Evolutionary conservation across 257 asterid genomes (phyloP).

Genomic region (Fraxinus pennsylvanica): DNA sequence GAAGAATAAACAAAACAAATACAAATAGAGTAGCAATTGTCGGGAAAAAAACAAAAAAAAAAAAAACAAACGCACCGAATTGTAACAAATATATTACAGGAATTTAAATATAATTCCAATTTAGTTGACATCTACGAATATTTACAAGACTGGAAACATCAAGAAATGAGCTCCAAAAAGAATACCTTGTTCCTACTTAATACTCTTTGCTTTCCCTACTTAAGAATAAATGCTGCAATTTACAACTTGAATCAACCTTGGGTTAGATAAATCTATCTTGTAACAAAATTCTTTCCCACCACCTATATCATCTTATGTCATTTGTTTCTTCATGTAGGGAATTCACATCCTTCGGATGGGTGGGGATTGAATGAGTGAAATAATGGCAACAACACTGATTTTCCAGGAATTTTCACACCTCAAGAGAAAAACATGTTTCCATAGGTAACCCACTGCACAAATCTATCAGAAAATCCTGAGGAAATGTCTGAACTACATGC

Average conservation of each 20-base stretch:
- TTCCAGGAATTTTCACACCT: constrained; percentile 17
- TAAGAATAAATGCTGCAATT: constrained; percentile 38
- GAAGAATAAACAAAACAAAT: no score
- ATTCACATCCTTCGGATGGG: constrained; percentile 72
- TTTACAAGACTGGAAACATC: constrained; percentile 24
- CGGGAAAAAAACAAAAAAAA: not conserved
- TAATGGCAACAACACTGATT: constrained; percentile 24
- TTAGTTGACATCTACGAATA: constrained; percentile 3
- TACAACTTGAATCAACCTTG: constrained; percentile 37
- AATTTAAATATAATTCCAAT: not conserved
- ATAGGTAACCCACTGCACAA: constrained; percentile 66
- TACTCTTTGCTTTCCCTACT: constrained; percentile 15
- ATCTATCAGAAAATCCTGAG: constrained; percentile 54
- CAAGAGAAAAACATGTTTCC: constrained; percentile 58
- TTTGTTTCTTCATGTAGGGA: constrained; percentile 30
- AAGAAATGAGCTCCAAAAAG: not conserved
- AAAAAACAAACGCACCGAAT: not conserved
- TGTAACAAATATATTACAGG: not conserved
- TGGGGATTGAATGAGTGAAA: constrained; percentile 3
- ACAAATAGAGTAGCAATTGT: no score
- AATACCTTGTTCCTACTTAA: constrained; percentile 16
- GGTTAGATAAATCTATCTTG: constrained; percentile 32
- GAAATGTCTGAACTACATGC: constrained; percentile 29
- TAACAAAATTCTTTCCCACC: constrained; percentile 31
- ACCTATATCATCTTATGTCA: constrained; percentile 25